Evolutionary conservation across 108 stramenopile genomes (phyloP), one percentile per base, ranked within the genome.

Genomic region (Mediolabrus comicus): DNA sequence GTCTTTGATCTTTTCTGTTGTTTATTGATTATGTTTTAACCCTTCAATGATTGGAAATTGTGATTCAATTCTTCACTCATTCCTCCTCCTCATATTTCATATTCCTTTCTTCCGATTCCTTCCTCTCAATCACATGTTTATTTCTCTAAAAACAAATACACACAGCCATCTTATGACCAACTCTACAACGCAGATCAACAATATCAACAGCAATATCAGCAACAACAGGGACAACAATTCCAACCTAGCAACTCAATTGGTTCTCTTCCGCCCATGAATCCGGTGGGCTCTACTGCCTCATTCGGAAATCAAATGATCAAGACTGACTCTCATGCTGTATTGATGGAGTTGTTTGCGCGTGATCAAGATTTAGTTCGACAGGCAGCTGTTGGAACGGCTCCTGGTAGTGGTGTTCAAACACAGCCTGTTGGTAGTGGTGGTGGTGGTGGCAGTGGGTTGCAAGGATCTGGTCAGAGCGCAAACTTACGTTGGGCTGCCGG

Each of bases 341-440:
- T 96, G 30, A 96, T 96, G 95, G 95, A 96, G 71, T 75, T 96
- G 25, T 96, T 96, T 69, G 89, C 92, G 2, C 82, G 95, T 35
- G 95, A 96, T 85, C 92, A 93, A 73, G 92, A 96, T 67, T 67
- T 96, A 17, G 92, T 96, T 12, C 81, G 92, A 31, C 88, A 92
- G 62, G 94, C 91, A 16, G 81, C 88, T 0, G 41, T 59, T 6
- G 31, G 60, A 33, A 67, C 56, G 51, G 5, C 46, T 2, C 66
- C 16, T 5, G 75, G 38, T 16, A 57, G 33, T 0, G 31, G 32
- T 5, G 56, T 57, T 0, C 9, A 5, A 22, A 17, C 14, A 1
- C 57, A 68, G 57, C 79, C 82, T 49, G 30, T 41, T 65, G 19
- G 8, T 52, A 36, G 19, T 41, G 34, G 26, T 49, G 38, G 62